Conservation (phyloP, 352 stramenopile genomes). For the Phytopythium cucurbitacearum region DNA sequence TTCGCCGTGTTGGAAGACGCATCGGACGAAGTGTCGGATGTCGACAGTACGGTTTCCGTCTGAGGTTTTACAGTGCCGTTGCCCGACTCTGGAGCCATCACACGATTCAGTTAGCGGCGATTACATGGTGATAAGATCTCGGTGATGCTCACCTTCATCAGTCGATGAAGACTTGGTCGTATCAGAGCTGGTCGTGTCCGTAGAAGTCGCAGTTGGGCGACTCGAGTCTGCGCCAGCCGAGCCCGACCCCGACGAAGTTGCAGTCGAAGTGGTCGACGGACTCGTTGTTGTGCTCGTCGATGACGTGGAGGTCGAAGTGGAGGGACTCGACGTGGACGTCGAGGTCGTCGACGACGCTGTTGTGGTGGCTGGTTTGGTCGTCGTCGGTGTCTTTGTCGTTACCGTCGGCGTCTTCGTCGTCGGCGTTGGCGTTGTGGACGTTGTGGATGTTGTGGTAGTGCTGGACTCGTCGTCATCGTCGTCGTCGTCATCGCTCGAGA, state of each 20-base stretch:
- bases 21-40: not conserved
- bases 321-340: slow-evolving; percentile 4
- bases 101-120: no score
- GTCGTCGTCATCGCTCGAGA: not conserved
- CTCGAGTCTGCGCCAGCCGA: not conserved
- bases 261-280: slow-evolving; percentile 7
- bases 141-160: not conserved
- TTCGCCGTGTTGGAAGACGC: not conserved
- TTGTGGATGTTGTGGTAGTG: not conserved
- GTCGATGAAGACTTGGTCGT: not conserved
- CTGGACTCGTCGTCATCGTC: slow-evolving; percentile 4
- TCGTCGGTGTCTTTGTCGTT: not conserved
- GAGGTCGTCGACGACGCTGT: slow-evolving; percentile 5
- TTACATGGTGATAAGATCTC: no score
- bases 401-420: not conserved
- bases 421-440: not conserved
- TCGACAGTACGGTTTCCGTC: not conserved
- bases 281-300: slow-evolving; percentile 10
- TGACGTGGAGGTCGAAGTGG: not conserved
- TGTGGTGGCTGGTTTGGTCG: not conserved
- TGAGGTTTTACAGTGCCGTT: slow-evolving; percentile 6
- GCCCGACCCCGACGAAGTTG: not conserved
- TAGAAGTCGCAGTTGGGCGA: no score
- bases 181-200: no score
- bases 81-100: not conserved